Base-by-base conservation (phyloP, 306 rosid species). In the Pyrus betulifolia region DNA sequence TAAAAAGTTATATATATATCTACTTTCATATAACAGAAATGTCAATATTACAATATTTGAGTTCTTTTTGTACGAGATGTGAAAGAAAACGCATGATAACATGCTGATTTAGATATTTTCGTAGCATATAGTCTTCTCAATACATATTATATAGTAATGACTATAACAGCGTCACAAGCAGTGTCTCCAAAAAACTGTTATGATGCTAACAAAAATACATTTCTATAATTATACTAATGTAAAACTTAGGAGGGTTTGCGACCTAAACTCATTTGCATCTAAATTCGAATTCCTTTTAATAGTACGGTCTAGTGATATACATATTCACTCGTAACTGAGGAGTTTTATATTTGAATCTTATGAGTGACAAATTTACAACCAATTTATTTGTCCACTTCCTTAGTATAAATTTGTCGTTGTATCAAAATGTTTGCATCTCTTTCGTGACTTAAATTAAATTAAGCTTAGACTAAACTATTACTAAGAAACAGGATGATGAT, bases 251-350 rank as follows among this genome's bases (percentile, higher is more conserved):
- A 49, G 21, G 21, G 55, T 15, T 49, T 5, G 8, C 21, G 0
- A 49, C 21, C 6, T 15, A 49, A 49, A 49, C 55, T 49, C 21
- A 0, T 49, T 49, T 49, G 0, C 3, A 49, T 14, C 2, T 15
- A 49, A 4, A 8, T 49, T 49, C 8, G 3, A 1, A 49, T 49
- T 17, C 0, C 3, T 49, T 3, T 15, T 25, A 25, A 25, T 25
- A 25, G 2, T 25, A 25, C 10, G 2, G 1, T 6, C 0, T 2
- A 38, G 10, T 38, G 2, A 38, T 38, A 2, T 38, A 2, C 9
- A 0, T 38, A 38, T 1, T 38, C 42, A 38, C 0, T 38, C 0
- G 8, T 38, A 38, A 38, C 0, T 38, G 0, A 38, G 10, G 7
- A 1, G 0, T 38, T 1, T 38, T 38, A 6, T 7, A 7, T 38